A percentile compares a stretch with the other conserved stretches of the same genome.
These are phyloP conservation scores for Coemansia sp. DNA, from an alignment of 192 early-diverging fungal genomes.

Conservation along the genomic window DNA sequence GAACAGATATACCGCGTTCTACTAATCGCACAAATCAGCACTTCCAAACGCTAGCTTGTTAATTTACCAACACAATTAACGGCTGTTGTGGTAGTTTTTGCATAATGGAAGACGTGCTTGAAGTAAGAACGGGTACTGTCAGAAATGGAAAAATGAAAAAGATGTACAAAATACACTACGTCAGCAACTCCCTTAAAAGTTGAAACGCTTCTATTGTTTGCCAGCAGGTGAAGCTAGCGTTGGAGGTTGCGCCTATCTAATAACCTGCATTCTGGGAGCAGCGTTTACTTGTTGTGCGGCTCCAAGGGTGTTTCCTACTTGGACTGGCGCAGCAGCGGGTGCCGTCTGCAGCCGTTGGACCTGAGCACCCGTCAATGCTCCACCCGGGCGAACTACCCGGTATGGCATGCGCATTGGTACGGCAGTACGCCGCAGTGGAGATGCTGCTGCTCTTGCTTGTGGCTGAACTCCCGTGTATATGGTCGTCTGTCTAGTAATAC, in stretches of 20 bases:
- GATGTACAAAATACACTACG: background rate
- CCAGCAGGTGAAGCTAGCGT: background rate
- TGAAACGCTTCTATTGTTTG: background rate
- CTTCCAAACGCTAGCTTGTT: background rate
- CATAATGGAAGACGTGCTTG: too few relatives aligned
- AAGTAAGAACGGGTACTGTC: too few relatives aligned
- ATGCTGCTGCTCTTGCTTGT: background rate
- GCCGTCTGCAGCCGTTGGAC: background rate
- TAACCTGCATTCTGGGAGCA: too few relatives aligned
- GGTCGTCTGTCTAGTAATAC: background rate
- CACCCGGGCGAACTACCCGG: background rate
- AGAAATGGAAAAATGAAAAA: background rate
- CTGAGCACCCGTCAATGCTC: background rate
- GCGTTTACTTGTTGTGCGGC: background rate
- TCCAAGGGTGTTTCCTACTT: background rate
- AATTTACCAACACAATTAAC: constrained; percentile 11
- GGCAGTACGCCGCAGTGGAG: background rate
- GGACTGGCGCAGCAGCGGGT: background rate
- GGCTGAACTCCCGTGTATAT: background rate
- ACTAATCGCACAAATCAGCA: background rate
- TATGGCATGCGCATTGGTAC: background rate
- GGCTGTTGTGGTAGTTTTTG: too few relatives aligned
- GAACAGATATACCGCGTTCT: too few relatives aligned
- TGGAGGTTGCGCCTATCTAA: background rate
- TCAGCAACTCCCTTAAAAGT: background rate